Evolutionary conservation across 257 asterid species (phyloP).

Genomic region (Linaria vulgaris): DNA sequence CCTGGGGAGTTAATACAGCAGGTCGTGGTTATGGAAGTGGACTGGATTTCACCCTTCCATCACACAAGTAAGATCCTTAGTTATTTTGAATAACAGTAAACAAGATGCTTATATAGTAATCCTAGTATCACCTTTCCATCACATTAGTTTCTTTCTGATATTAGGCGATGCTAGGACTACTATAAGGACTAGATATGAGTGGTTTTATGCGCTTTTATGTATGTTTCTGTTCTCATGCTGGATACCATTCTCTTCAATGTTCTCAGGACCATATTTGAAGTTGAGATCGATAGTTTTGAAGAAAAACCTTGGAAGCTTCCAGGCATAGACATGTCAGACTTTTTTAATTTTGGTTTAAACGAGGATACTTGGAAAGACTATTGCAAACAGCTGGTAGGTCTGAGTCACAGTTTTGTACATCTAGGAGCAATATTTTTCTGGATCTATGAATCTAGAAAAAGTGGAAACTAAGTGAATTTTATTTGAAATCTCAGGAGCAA

Average conservation of each 20-base stretch:
- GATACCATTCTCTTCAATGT: background rate
- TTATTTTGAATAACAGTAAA: too few relatives aligned
- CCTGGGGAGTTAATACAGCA: slow-evolving; percentile 67
- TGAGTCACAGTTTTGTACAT: slow-evolving; percentile 3
- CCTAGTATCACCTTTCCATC: too few relatives aligned
- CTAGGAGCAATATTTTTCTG: slow-evolving; percentile 4
- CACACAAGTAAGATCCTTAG: slow-evolving; percentile 75
- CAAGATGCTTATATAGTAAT: too few relatives aligned
- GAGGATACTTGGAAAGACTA: slow-evolving; percentile 97
- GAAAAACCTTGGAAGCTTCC: slow-evolving; percentile 95
- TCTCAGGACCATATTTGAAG: slow-evolving; percentile 96
- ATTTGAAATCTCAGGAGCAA: slow-evolving; percentile 66
- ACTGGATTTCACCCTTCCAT: slow-evolving; percentile 95
- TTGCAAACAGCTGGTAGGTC: slow-evolving; percentile 91
- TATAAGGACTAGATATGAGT: background rate
- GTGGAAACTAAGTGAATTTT: slow-evolving; percentile 29
- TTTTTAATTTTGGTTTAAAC: slow-evolving; percentile 83
- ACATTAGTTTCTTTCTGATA: background rate
- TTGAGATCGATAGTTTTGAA: slow-evolving; percentile 93
- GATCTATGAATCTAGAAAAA: slow-evolving; percentile 7
- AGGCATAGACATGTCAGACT: slow-evolving; percentile 75
- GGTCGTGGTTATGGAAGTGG: slow-evolving; percentile 96
- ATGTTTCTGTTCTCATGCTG: background rate
- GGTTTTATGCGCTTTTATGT: background rate
- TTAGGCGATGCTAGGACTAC: background rate